These are phyloP conservation scores for Entomortierella lignicola DNA, from an alignment of 192 early-diverging fungal genomes.

Conservation along the genomic window DNA sequence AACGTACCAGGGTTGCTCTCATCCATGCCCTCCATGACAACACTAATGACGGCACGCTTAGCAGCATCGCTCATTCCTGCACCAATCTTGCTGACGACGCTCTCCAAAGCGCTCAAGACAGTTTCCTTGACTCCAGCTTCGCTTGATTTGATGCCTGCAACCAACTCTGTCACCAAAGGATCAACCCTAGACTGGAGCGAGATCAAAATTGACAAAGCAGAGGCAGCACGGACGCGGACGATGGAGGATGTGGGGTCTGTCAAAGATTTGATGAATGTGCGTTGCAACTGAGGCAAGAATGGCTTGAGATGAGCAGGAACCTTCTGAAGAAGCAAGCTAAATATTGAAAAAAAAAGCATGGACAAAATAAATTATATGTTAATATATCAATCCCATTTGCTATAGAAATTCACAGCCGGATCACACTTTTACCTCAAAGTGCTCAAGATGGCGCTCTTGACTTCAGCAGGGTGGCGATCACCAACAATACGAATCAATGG, in stretches of 20 bases:
- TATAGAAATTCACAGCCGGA: too few relatives aligned
- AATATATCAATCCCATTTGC: too few relatives aligned
- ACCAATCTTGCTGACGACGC: constrained; percentile 73
- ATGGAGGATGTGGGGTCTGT: constrained; percentile 75
- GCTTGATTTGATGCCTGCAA: constrained; percentile 71
- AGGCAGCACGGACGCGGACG: constrained; percentile 85
- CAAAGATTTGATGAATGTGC: constrained; percentile 93
- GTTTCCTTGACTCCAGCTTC: constrained; percentile 69
- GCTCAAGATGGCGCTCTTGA: constrained; percentile 93
- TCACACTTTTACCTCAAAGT: constrained; percentile 80
- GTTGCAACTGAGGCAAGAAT: constrained; percentile 98
- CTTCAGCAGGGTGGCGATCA: constrained; percentile 89
- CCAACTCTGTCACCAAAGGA: constrained; percentile 81
- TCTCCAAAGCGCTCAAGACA: constrained; percentile 80
- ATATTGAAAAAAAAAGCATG: neutral
- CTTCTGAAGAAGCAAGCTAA: constrained; percentile 78
- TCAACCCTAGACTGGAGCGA: constrained; percentile 80
- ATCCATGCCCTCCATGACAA: constrained; percentile 72
- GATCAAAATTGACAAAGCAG: constrained; percentile 79
- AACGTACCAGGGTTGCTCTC: constrained; percentile 46
- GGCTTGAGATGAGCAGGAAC: constrained; percentile 92
- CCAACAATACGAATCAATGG: constrained; percentile 98
- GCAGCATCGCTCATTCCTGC: constrained; percentile 69
- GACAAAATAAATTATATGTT: too few relatives aligned
- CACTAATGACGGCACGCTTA: constrained; percentile 65